phyloP scores from a whole-genome alignment of 2,329 filamentous ascomycete species.

The Hypoxylon sp. region DNA sequence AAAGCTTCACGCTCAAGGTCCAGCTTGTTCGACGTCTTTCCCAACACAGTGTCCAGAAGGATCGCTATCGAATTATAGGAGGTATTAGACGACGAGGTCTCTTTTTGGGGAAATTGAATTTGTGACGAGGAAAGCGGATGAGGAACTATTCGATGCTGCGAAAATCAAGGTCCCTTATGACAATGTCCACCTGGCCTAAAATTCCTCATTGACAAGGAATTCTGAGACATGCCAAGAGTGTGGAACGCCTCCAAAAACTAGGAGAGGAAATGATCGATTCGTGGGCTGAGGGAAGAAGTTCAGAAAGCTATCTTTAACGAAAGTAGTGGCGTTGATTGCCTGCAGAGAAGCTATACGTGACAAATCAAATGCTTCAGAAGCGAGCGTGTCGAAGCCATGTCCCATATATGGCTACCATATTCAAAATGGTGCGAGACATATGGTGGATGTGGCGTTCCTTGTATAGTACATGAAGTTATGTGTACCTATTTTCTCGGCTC shows the following conservation, averaged over 20 bases:
- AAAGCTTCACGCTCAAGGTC: not conserved
- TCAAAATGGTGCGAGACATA: not conserved
- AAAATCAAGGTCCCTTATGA: not conserved
- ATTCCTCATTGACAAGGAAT: not conserved
- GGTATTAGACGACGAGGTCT: no score
- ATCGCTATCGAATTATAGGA: no score
- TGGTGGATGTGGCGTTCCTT: not conserved
- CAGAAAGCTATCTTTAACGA: not conserved
- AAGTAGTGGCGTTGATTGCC: not conserved
- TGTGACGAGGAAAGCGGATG: no score
- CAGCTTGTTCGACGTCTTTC: not conserved
- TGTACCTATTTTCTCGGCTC: constrained; percentile 12
- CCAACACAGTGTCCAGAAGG: no score
- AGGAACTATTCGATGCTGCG: not conserved
- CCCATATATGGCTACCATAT: not conserved
- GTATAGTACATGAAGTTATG: not conserved
- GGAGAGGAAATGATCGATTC: not conserved
- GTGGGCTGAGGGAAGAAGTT: not conserved
- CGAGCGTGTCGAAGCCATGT: not conserved
- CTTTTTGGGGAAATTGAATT: no score
- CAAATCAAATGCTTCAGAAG: not conserved
- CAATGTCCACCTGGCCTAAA: not conserved
- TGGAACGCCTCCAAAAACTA: not conserved
- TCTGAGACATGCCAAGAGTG: not conserved
- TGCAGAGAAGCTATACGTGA: not conserved